Evolutionary conservation across 192 early-diverging fungal species (phyloP), one percentile per base, ranked within the genome.

Genomic region (Fimicolochytrium jonesii): DNA sequence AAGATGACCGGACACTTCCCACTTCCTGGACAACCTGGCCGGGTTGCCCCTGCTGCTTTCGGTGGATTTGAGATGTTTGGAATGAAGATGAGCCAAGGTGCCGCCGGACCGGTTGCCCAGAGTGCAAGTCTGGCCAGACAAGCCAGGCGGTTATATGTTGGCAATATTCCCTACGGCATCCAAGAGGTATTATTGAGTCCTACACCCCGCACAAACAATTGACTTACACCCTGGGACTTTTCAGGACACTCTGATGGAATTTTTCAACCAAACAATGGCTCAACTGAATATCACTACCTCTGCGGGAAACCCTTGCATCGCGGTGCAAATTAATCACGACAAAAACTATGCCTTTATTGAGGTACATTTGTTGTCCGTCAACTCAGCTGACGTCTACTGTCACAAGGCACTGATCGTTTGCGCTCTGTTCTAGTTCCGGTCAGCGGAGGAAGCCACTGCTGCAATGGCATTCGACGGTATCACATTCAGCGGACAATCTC

Each of bases 291-390:
- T 90, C 31, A 87, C 86, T 36, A 80, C 83, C n/a, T 72, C 81
- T 13, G 63, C 88, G 6, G 88, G 87, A 31, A 46, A 79, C 39
- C 87, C 89, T 0, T 90, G 92, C 17, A 75, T 88, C 17, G 80
- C 85, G 30, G 88, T 89, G 18, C 90, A 95, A 68, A 89, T 97
- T 43, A 93, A 94, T 68, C 79, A 83, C 35, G 94, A 97, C n/a
- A 93, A 93, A 70, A 89, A 89, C 64, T 97, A 93, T 77, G 93
- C 94, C 15, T 96, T 97, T 83, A 83, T 94, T 18, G 95, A 99
- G 64, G 91, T 93, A 82, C n/a, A n/a, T n/a, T n/a, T n/a, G n/a
- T n/a, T n/a, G n/a, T n/a, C n/a, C n/a, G n/a, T n/a, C n/a, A n/a
- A n/a, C n/a, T n/a, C n/a, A n/a, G n/a, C n/a, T 2, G n/a, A 54